Evolutionary conservation across 331 rosid genomes (phyloP).

Genomic region (Saraca asoca): DNA sequence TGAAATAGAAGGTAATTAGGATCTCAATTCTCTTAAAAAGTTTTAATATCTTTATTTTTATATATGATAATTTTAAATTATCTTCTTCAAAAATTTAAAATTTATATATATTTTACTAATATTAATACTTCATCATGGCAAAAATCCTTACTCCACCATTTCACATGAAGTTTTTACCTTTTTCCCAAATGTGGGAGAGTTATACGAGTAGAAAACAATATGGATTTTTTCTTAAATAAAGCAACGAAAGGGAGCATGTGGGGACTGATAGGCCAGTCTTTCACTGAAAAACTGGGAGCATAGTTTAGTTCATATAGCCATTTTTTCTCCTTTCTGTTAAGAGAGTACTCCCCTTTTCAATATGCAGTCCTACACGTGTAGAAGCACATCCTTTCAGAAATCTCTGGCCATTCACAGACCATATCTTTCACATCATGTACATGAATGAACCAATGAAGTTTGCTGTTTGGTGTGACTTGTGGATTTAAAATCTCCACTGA

Average conservation of each 20-base stretch:
- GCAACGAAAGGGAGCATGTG: constrained; percentile 53
- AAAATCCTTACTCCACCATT: too few relatives aligned
- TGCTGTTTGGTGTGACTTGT: constrained; percentile 51
- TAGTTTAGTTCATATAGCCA: constrained; percentile 30
- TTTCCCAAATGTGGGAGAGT: too few relatives aligned
- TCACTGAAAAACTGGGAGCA: constrained; percentile 73
- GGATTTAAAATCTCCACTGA: constrained; percentile 39
- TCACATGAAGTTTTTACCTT: too few relatives aligned
- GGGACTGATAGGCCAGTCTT: constrained; percentile 47
- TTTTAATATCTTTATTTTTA: too few relatives aligned
- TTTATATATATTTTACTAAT: too few relatives aligned
- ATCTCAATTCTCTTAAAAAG: too few relatives aligned
- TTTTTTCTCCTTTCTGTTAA: constrained; percentile 29
- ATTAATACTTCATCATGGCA: too few relatives aligned
- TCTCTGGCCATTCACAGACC: constrained; percentile 31
- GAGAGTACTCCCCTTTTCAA: constrained; percentile 34
- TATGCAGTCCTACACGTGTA: constrained; percentile 51
- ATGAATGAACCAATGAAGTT: background rate
- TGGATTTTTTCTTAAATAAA: too few relatives aligned
- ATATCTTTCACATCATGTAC: constrained; percentile 45
- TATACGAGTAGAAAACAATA: too few relatives aligned
- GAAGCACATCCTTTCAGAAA: constrained; percentile 38
- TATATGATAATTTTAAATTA: too few relatives aligned
- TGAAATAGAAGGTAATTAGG: too few relatives aligned
- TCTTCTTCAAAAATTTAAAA: too few relatives aligned